Evolutionary conservation across 1,284 basidiomycete genomes (phyloP), one percentile per base, ranked within the genome.

Genomic region (Pascua guehoae): DNA sequence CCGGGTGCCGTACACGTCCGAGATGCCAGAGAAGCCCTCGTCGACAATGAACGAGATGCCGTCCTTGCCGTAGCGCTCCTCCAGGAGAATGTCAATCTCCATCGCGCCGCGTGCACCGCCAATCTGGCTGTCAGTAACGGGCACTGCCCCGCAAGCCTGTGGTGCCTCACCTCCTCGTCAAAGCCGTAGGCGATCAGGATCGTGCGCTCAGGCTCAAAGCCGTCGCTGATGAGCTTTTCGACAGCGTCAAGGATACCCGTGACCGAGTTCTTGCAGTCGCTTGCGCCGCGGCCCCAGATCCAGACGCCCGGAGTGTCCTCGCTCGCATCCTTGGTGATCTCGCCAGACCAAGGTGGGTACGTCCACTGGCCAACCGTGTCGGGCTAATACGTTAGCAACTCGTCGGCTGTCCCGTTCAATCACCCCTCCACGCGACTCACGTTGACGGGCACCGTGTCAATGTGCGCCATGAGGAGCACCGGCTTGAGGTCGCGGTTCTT

Each of bases 221-320:
- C 77, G 38, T 78, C 73, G 4, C 69, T 62, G 16, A 82, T 62
- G 14, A 84, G 74, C 47, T 74, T 75, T 67, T 83, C 81, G 12
- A 81, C 66, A 0, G 81, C 74, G 8, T 74, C 71, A 44, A 81
- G 69, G 51, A 81, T 76, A 11, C 75, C 78, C 49, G 81, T 66
- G 17, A 82, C 65, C 62, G 74, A 74, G 63, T 78, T 79, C 67
- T 79, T 79, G 66, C 79, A 79, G 61, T 81, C 79, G 38, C 68
- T 68, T 1, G 66, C 48, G 39, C 81, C 83, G 63, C 81, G 71
- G 5, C 82, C 83, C 81, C 81, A 83, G 40, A 84, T 76, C 78
- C 76, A 77, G 47, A 75, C 66, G 53, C 78, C 74, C 0, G 73
- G 70, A 3, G 52, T 48, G 17, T 48, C 52, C 5, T 8, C 12